A percentile compares a stretch with the other conserved stretches of the same genome.
Evolutionary conservation across 2,329 filamentous ascomycete genomes (phyloP).

Genomic region (Sporothrix sp.): DNA sequence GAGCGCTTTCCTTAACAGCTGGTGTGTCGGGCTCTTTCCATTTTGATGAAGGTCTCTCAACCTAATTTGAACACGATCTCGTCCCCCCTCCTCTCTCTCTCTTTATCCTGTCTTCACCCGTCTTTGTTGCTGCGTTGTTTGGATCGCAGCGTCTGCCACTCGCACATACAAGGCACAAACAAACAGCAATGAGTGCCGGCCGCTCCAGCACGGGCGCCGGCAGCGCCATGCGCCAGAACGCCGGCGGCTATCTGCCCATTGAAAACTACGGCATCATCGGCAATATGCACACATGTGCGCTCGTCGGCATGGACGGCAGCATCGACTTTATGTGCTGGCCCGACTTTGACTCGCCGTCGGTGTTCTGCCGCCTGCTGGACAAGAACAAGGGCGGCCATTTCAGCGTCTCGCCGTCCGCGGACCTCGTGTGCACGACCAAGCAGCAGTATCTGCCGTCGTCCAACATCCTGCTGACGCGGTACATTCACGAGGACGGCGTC

Average conservation of each 20-base stretch:
- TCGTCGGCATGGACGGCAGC: conserved; percentile 65
- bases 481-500: conserved; percentile 65
- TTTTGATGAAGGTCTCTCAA: no score
- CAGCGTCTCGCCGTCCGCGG: conserved; percentile 48
- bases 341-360: conserved; percentile 65
- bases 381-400: conserved; percentile 67
- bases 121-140: no score
- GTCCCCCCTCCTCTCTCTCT: no score
- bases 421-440: conserved; percentile 55
- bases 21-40: no score
- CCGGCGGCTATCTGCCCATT: conserved; percentile 48
- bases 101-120: background rate
- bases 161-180: no score
- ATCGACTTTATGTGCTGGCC: conserved; percentile 77
- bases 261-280: conserved; percentile 74
- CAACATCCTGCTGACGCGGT: conserved; percentile 68
- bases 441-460: conserved; percentile 68
- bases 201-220: background rate
- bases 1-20: background rate
- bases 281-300: conserved; percentile 68
- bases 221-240: conserved; percentile 24
- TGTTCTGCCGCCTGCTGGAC: conserved; percentile 67
- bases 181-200: background rate
- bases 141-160: no score
- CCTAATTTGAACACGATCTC: no score